Conservation (phyloP, 2,329 filamentous ascomycete genomes). For the Huntiella decipiens region DNA sequence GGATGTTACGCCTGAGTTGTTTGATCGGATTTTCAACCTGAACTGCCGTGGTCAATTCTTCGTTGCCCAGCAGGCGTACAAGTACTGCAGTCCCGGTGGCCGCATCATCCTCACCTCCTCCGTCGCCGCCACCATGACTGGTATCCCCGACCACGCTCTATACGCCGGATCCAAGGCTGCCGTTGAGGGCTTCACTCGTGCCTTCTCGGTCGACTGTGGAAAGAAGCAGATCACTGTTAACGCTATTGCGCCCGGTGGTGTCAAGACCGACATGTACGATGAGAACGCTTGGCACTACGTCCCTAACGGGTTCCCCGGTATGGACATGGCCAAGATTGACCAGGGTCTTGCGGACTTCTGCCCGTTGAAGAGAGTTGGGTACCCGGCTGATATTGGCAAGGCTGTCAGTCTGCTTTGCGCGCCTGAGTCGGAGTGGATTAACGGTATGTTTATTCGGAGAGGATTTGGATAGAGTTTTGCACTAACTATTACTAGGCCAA, state of each 20-base stretch:
- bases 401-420: conserved; percentile 36
- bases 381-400: conserved; percentile 38
- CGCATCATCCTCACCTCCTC: conserved; percentile 55
- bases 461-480: background rate
- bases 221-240: conserved; percentile 51
- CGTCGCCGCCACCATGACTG: conserved; percentile 46
- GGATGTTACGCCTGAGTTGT: conserved; percentile 51
- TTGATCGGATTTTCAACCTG: conserved; percentile 52
- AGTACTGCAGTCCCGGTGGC: conserved; percentile 49
- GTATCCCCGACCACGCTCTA: conserved; percentile 49
- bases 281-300: conserved; percentile 49
- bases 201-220: conserved; percentile 53
- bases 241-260: conserved; percentile 51
- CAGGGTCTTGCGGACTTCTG: conserved; percentile 34
- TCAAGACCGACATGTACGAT: conserved; percentile 63
- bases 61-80: conserved; percentile 56
- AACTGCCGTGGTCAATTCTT: conserved; percentile 60
- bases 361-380: conserved; percentile 39
- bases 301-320: conserved; percentile 32
- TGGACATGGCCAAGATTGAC: conserved; percentile 34
- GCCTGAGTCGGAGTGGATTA: conserved; percentile 44
- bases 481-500: conserved; percentile 16
- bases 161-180: conserved; percentile 57
- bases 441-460: conserved; percentile 24
- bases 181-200: conserved; percentile 52